These are phyloP conservation scores for Diaporthe nobilis DNA, from an alignment of 2,329 filamentous ascomycete species.

Conservation along the genomic window DNA sequence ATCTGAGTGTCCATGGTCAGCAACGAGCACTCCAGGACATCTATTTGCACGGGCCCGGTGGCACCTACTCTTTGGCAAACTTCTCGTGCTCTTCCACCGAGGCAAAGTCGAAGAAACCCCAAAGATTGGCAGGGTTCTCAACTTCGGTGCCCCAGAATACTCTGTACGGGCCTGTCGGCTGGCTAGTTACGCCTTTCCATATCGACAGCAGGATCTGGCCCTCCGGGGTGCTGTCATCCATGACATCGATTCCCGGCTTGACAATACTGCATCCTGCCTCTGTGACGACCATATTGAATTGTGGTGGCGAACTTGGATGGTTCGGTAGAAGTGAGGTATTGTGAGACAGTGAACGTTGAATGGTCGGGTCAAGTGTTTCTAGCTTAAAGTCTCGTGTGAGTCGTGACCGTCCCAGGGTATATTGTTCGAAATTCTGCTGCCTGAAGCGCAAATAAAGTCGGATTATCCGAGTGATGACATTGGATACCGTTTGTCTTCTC, in stretches of 20 bases:
- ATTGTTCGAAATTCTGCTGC: neutral
- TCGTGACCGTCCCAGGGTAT: neutral
- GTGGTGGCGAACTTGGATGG: neutral
- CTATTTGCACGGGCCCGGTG: neutral
- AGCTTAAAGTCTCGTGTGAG: neutral
- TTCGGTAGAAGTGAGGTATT: neutral
- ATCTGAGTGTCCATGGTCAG: constrained; percentile 29
- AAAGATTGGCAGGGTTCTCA: constrained; percentile 44
- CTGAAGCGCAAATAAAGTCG: neutral
- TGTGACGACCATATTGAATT: constrained; percentile 41
- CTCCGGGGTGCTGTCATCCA: constrained; percentile 43
- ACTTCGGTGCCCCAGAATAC: constrained; percentile 45
- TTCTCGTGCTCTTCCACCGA: constrained; percentile 46
- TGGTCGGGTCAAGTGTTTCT: neutral
- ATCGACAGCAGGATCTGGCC: constrained; percentile 41
- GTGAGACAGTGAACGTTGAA: neutral
- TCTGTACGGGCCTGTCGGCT: constrained; percentile 43
- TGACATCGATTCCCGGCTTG: constrained; percentile 43
- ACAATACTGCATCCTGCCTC: constrained; percentile 45
- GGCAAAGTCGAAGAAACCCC: constrained; percentile 48
- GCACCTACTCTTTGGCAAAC: constrained; percentile 44
- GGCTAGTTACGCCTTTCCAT: constrained; percentile 39
- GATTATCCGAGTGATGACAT: no score
- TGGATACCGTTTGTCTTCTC: neutral
- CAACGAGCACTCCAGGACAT: neutral